Evolutionary conservation across 768 basidiomycete species (phyloP).

Genomic region (Boletus edulis): DNA sequence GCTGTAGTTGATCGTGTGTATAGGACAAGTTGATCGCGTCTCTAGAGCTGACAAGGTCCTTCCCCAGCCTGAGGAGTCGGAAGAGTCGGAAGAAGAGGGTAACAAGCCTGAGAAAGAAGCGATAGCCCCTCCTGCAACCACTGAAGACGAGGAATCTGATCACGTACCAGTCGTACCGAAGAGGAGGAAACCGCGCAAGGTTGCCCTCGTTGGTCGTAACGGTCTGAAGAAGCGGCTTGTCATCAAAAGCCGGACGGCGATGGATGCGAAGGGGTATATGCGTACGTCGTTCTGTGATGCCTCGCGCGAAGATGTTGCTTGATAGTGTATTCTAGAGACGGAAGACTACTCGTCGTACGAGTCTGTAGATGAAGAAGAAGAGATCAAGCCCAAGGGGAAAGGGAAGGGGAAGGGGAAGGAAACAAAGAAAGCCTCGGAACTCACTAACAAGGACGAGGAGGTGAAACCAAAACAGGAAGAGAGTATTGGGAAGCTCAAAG

Average conservation of each 20-base stretch:
- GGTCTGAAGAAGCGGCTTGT: conserved; percentile 74
- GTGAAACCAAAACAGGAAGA: conserved; percentile 20
- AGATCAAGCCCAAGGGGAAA: conserved; percentile 20
- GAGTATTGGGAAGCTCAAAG: conserved; percentile 13
- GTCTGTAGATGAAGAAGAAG: conserved; percentile 50
- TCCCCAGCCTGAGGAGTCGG: conserved; percentile 22
- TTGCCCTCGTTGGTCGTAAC: conserved; percentile 71
- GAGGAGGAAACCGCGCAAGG: conserved; percentile 50
- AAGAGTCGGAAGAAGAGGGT: conserved; percentile 23
- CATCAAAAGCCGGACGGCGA: conserved; percentile 50
- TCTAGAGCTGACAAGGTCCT: conserved; percentile 16
- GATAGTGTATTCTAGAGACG: conserved; percentile 43
- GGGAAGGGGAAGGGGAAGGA: conserved; percentile 14
- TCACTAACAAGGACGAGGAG: conserved; percentile 12
- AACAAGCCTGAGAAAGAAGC: conserved; percentile 35
- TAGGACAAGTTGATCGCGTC: conserved; percentile 27
- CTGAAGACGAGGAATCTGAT: conserved; percentile 29
- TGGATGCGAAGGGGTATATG: conserved; percentile 71
- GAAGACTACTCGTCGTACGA: conserved; percentile 83
- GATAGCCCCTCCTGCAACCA: conserved; percentile 25
- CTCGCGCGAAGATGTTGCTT: not conserved
- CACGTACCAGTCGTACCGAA: conserved; percentile 34
- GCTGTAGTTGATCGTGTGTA: not conserved
- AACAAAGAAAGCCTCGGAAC: conserved; percentile 17
- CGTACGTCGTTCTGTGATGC: conserved; percentile 41